These are phyloP conservation scores for Scopulariopsis brevicaulis DNA, from an alignment of 2,329 filamentous ascomycete genomes.

Conservation along the genomic window DNA sequence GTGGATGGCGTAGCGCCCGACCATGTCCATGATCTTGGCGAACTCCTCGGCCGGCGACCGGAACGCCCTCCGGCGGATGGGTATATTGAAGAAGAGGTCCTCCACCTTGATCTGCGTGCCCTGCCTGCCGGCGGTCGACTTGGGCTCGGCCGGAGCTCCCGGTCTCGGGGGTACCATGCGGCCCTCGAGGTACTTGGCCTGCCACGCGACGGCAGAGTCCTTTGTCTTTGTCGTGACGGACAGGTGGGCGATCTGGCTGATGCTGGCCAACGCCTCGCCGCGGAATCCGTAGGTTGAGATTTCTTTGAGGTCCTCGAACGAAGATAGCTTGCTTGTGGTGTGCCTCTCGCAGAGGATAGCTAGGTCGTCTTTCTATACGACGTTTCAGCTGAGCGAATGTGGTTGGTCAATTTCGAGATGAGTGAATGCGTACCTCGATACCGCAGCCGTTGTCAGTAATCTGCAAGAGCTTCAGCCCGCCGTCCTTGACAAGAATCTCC, in stretches of 20 bases:
- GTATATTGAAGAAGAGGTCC: conserved; percentile 94
- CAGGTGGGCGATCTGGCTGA: conserved; percentile 95
- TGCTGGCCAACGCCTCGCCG: conserved; percentile 90
- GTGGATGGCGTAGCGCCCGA: conserved; percentile 88
- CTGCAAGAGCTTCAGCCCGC: conserved; percentile 86
- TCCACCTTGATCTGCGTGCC: conserved; percentile 96
- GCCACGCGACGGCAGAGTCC: conserved; percentile 80
- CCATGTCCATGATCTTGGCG: conserved; percentile 92
- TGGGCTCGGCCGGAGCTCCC: conserved; percentile 76
- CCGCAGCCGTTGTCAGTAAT: conserved; percentile 97
- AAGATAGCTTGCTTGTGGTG: conserved; percentile 90
- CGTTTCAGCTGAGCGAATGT: neutral
- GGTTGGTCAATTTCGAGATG: neutral
- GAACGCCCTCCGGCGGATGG: conserved; percentile 78
- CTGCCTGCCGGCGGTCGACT: conserved; percentile 72
- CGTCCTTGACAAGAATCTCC: conserved; percentile 88
- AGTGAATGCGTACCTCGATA: conserved; percentile 58
- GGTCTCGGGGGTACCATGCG: conserved; percentile 75
- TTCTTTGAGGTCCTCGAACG: conserved; percentile 80
- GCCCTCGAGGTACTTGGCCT: conserved; percentile 77
- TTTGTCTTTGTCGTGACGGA: conserved; percentile 90
- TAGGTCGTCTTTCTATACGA: conserved; percentile 69
- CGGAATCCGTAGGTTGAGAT: conserved; percentile 98
- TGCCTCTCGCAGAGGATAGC: conserved; percentile 90
- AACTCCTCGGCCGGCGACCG: conserved; percentile 89